Conservation (phyloP, 805 yeast genomes). For the Metschnikowia similis region DNA sequence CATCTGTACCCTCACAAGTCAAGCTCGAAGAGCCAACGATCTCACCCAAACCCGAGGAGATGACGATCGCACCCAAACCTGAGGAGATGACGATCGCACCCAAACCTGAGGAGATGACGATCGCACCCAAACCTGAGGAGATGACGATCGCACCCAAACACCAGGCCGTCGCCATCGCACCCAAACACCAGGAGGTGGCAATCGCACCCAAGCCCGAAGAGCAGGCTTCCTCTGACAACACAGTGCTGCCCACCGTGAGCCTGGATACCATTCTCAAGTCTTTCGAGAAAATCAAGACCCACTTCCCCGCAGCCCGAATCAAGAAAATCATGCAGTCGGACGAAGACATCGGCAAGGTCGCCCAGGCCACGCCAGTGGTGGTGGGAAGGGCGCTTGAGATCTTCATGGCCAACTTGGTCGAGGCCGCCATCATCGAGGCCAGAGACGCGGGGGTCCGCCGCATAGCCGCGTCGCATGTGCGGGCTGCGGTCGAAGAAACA, state of each 20-base stretch:
- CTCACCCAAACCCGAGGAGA: too few species aligned
- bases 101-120: too few species aligned
- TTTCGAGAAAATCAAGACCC: conserved; percentile 63
- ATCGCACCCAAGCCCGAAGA: background rate
- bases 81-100: too few species aligned
- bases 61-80: too few species aligned
- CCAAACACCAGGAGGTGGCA: background rate
- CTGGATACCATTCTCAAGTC: conserved; percentile 30
- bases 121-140: too few species aligned
- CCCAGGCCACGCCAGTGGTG: conserved; percentile 98
- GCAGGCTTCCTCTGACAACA: background rate
- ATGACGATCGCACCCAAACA: too few species aligned
- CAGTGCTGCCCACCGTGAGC: conserved; percentile 15
- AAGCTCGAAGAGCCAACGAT: background rate
- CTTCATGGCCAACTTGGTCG: conserved; percentile 85
- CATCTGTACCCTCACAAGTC: conserved; percentile 1
- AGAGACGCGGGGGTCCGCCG: conserved; percentile 69
- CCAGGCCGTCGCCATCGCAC: too few species aligned
- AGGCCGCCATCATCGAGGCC: conserved; percentile 77
- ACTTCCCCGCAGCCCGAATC: conserved; percentile 88
- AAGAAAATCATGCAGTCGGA: conserved; percentile 97
- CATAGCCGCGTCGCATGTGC: conserved; percentile 77
- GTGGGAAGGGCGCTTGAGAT: conserved; percentile 93
- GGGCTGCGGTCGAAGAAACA: conserved; percentile 74
- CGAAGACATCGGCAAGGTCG: conserved; percentile 97